Base-by-base conservation (phyloP, 2,329 filamentous ascomycete genomes). In the Aureobasidium sp. region DNA sequence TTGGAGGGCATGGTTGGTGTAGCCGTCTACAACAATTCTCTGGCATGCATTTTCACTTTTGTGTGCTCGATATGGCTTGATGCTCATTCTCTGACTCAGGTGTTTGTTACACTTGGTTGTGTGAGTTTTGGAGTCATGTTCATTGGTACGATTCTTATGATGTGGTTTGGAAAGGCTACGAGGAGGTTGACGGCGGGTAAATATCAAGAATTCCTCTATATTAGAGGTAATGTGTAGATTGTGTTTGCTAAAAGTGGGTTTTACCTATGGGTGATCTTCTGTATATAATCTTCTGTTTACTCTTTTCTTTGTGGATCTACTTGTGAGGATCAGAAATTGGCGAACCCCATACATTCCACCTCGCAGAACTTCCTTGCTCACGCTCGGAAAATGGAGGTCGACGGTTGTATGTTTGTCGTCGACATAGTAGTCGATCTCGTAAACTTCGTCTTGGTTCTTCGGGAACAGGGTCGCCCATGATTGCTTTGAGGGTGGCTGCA, bases 1-100 rank as follows among this genome's bases (percentile, higher is more conserved):
- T 75, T 88, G 3, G 85, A 88, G 69, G 86, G 86, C 33, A 88
- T 88, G 85, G 86, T 87, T 1, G 85, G 85, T 8, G 85, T 88
- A 1, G 81, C 84, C 3, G 84, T 87, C 25, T 86, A 88, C 73
- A 88, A 88, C 74, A 88, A 88, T 72, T 83, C 81, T 2, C 76
- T 88, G 20, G 85, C 83, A 11, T 84, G 83, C 71, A 77, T 87
- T 64, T 86, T 88, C 67, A 87, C 85, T 0, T 88, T 88, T 67
- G 80, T 69, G 20, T 67, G 65, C 40, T 74, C 72, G 71, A 69
- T 80, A 67, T 88, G 85, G 85, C 75, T 88, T 33, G 81, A 82
- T 50, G 78, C 79, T 0, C 82, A 78, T 55, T 80, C 82, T 1
- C 70, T 85, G 15, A 71, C 79, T 40, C 77, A 84, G 66, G 83